Evolutionary conservation across 352 stramenopile genomes (phyloP).

Genomic region (Pythium rishiriense): DNA sequence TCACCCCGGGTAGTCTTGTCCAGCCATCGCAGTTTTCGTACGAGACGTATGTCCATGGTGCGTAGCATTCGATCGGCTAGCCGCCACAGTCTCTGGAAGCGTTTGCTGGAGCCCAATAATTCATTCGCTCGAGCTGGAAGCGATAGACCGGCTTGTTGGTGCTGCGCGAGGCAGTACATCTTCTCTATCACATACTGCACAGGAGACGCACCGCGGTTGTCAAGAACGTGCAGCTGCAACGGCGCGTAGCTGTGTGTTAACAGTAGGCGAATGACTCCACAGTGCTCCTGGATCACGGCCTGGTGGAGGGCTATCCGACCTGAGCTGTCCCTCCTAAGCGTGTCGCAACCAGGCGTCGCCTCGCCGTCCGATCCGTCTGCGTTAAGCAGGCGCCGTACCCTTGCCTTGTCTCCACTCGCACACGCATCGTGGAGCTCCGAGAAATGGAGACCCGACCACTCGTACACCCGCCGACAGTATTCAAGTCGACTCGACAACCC

Average conservation of each 20-base stretch:
- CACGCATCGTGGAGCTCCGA: slow-evolving; percentile 41
- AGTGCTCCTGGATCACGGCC: slow-evolving; percentile 42
- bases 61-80: slow-evolving; percentile 40
- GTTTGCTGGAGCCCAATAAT: slow-evolving; percentile 25
- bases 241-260: slow-evolving; percentile 36
- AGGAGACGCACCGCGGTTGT: slow-evolving; percentile 41
- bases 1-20: slow-evolving; percentile 46
- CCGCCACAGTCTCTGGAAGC: slow-evolving; percentile 39
- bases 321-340: slow-evolving; percentile 37
- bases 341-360: slow-evolving; percentile 10
- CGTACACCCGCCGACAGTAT: slow-evolving; percentile 34
- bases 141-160: background rate
- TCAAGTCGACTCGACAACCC: slow-evolving; percentile 17
- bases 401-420: slow-evolving; percentile 22
- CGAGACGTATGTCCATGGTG: background rate
- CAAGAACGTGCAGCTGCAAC: slow-evolving; percentile 40
- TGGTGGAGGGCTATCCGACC: slow-evolving; percentile 56
- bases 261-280: slow-evolving; percentile 34
- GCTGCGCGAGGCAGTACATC: slow-evolving; percentile 31
- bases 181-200: slow-evolving; percentile 56
- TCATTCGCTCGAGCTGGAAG: background rate
- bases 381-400: slow-evolving; percentile 25
- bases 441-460: slow-evolving; percentile 34
- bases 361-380: background rate
- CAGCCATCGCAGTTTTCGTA: slow-evolving; percentile 7